phyloP scores from a whole-genome alignment of 2,329 filamentous ascomycete species.

The Fusarium sp. region DNA sequence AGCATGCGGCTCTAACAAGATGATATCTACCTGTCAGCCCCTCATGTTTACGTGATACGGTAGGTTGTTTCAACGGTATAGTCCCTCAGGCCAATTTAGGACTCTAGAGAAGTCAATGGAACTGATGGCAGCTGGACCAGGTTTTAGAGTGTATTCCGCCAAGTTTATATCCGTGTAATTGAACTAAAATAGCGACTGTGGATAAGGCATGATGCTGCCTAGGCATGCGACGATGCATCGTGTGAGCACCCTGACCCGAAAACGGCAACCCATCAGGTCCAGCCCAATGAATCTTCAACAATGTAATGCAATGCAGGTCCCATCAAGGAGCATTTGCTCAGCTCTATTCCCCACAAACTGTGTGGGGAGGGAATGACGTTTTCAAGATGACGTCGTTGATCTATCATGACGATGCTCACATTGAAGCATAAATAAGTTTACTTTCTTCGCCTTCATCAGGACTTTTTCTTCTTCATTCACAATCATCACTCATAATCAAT shows the following conservation, averaged over 20 bases:
- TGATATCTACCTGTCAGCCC: neutral
- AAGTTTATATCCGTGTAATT: neutral
- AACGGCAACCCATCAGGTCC: slow-evolving; percentile 1
- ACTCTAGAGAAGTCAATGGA: slow-evolving; percentile 1
- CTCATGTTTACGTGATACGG: neutral
- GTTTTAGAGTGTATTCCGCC: neutral
- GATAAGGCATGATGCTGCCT: slow-evolving; percentile 29
- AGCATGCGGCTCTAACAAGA: slow-evolving; percentile 2
- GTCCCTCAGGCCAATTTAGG: neutral
- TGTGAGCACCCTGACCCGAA: slow-evolving; percentile 6
- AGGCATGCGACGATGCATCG: slow-evolving; percentile 11
- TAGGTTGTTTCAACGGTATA: neutral
- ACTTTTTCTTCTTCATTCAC: slow-evolving; percentile 4
- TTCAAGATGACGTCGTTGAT: slow-evolving; percentile 40
- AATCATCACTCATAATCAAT: slow-evolving; percentile 14
- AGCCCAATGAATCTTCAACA: slow-evolving; percentile 7
- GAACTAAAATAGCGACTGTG: slow-evolving; percentile 21
- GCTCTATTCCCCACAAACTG: slow-evolving; percentile 29
- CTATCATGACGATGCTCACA: slow-evolving; percentile 37
- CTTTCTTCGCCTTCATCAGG: neutral
- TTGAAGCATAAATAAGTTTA: slow-evolving; percentile 36
- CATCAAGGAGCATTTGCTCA: slow-evolving; percentile 32
- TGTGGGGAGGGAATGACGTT: slow-evolving; percentile 36
- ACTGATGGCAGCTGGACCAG: neutral
- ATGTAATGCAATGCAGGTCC: slow-evolving; percentile 36